phyloP scores from a whole-genome alignment of 2,329 filamentous ascomycete genomes.

The Epichloe festucae region DNA sequence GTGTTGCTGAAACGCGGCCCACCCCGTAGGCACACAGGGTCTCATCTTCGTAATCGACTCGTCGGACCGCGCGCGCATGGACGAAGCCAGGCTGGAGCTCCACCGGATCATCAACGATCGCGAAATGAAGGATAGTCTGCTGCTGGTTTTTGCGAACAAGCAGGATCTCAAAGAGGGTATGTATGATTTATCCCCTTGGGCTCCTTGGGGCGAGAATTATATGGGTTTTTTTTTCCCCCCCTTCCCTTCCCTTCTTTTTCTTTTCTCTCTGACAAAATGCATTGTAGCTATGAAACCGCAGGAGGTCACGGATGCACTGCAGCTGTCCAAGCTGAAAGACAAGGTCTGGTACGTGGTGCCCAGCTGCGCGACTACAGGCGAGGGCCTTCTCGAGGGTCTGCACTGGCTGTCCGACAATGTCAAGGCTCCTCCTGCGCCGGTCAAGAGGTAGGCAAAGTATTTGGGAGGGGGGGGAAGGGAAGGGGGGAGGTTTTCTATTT shows the following conservation, averaged over 20 bases:
- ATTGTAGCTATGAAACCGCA: constrained; percentile 59
- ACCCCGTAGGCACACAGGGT: constrained; percentile 67
- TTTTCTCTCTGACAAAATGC: no score
- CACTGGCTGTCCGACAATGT: constrained; percentile 78
- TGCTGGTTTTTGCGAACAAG: constrained; percentile 98
- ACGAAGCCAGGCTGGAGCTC: constrained; percentile 84
- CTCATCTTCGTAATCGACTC: constrained; percentile 98
- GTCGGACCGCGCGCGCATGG: constrained; percentile 79
- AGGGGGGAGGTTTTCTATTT: neutral
- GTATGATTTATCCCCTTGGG: constrained; percentile 8
- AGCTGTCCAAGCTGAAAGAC: constrained; percentile 66
- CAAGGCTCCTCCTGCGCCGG: constrained; percentile 47
- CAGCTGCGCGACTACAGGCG: constrained; percentile 69
- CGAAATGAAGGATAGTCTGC: constrained; percentile 90
- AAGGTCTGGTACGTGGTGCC: constrained; percentile 79
- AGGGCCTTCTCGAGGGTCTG: constrained; percentile 69
- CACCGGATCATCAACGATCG: constrained; percentile 96
- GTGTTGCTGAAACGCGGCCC: neutral
- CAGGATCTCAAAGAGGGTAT: constrained; percentile 79
- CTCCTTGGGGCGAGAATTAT: no score
- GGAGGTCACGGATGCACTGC: constrained; percentile 65
- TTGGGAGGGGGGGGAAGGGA: no score
- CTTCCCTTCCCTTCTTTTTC: no score
- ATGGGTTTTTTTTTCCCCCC: no score
- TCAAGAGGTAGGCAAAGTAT: constrained; percentile 33